Base-by-base conservation (phyloP, 352 stramenopile species). In the Phytophthora crassamura region DNA sequence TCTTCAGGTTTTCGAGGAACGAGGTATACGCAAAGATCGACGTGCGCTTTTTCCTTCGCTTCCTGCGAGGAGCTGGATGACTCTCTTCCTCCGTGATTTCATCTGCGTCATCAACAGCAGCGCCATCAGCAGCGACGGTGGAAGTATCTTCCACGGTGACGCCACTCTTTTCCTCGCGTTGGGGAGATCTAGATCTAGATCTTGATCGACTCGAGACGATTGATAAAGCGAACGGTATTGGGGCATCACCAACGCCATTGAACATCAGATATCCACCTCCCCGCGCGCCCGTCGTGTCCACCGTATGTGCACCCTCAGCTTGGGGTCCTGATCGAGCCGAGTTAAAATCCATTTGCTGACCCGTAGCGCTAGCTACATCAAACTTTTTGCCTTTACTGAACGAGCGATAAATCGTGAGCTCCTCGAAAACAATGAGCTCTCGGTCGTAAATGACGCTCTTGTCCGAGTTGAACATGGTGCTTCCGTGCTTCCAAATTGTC, bases 191-290 rank as follows among this genome's bases (percentile, higher is more conserved):
- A 41, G 57, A 55, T 39, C 46, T 68, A 16, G 45, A 30, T 57
- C 14, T 22, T 20, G 18, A 18, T 5, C 50, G 56, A 42, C 65
- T 72, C 10, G 78, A 77, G 11, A 84, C 78, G 28, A 91, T 86
- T 30, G 82, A 90, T 22, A 95, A 57, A 0, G 83, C 82, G 25
- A 95, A 90, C 8, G 83, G 84, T 40, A 95, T 87, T 0, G 87
- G 87, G 7, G 87, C 87, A 59, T 95, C 87, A 5, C 87, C 87
- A 20, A 95, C 74, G 43, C 87, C 87, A 36, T 95, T 93, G 43
- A 92, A 95, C 87, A 95, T 95, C 16, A 95, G 59, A 60, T 95
- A 95, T 0, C 87, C 87, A 18, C 87, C 84, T 28, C 85, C 82
- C 51, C 87, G 75, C 14, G 74, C 76, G n/a, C 67, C 68, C 47